Conservation (phyloP, 345 rosid genomes). For the Cardamine occulta region DNA sequence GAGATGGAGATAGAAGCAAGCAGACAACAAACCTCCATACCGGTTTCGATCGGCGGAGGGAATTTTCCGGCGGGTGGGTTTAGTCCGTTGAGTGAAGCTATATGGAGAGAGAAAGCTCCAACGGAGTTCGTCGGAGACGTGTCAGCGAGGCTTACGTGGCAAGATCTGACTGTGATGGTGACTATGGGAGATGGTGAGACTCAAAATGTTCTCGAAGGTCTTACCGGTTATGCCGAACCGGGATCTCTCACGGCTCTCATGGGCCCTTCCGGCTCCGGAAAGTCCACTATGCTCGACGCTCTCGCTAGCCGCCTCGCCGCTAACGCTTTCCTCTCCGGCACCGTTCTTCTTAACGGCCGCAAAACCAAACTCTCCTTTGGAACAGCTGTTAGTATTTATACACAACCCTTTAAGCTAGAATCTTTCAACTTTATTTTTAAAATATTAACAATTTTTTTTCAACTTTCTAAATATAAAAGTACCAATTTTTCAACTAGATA, state of each 20-base stretch:
- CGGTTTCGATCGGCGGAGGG: slow-evolving; percentile 45
- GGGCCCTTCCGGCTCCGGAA: slow-evolving; percentile 98
- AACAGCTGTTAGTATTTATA: slow-evolving; percentile 71
- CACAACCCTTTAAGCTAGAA: neutral
- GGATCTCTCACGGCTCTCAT: slow-evolving; percentile 82
- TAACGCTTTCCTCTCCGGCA: slow-evolving; percentile 85
- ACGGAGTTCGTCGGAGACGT: slow-evolving; percentile 75
- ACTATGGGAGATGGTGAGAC: slow-evolving; percentile 69
- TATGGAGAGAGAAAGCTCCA: slow-evolving; percentile 70
- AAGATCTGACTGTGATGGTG: slow-evolving; percentile 87
- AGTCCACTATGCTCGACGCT: slow-evolving; percentile 92
- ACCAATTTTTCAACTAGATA: slow-evolving; percentile 7
- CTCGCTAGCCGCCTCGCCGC: slow-evolving; percentile 88
- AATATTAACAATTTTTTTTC: neutral
- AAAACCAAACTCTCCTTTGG: slow-evolving; percentile 96
- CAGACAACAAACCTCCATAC: slow-evolving; percentile 48
- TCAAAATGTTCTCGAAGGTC: slow-evolving; percentile 78
- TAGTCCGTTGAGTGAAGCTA: slow-evolving; percentile 80
- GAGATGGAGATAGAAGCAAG: slow-evolving; percentile 74
- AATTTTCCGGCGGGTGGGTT: slow-evolving; percentile 52
- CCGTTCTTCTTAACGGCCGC: slow-evolving; percentile 84
- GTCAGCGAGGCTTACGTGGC: slow-evolving; percentile 88
- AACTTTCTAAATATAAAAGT: neutral
- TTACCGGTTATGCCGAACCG: slow-evolving; percentile 91
- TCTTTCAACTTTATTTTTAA: neutral